Base-by-base conservation (phyloP, 2,329 filamentous ascomycete genomes). In the Stenocarpella maydis region DNA sequence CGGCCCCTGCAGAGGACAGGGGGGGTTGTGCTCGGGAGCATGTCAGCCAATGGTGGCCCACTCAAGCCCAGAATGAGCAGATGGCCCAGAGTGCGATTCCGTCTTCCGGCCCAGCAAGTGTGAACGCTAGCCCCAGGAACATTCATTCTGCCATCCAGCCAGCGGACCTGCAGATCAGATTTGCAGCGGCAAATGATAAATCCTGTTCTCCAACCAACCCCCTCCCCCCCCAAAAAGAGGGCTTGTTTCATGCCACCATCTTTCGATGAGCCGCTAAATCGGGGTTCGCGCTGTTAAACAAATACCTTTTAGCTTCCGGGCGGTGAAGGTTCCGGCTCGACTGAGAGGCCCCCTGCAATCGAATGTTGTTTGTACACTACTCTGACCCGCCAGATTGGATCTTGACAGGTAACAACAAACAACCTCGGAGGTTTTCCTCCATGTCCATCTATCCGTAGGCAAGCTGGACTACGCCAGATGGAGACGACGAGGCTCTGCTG, bases 41-140 rank as follows among this genome's bases (percentile, higher is more conserved):
- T 10, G 54, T 69, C 60, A 65, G 69, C 69, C 69, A 71, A 69
- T 65, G 31, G 45, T 47, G 52, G 37, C 60, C 69, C 69, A 71
- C 69, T 49, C 52, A 67, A 41, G 74, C 72, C 73, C 74, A 79
- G 75, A 78, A 79, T 80, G 77, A 79, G 77, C 75, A 79, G 78
- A 80, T 77, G 73, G 65, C 47, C 66, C 69, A 73, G 72, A 70
- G 73, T 72, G 64, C 69, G 63, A 69, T 79, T 75, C 78, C 77
- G 78, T 69, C 72, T 76, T 78, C 78, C 78, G 78, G 69, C 52
- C 74, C 60, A 37, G 6, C 34, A 37, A 37, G 34, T 12, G 34
- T 10, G 34, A 53, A 37, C 43, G 53, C 54, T 63, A 39, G 45
- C 7, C 43, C 67, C 50, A 37, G 47, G 55, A 66, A 53, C 64